Conservation (phyloP, 805 yeast species). For the Ogataea angusta region DNA sequence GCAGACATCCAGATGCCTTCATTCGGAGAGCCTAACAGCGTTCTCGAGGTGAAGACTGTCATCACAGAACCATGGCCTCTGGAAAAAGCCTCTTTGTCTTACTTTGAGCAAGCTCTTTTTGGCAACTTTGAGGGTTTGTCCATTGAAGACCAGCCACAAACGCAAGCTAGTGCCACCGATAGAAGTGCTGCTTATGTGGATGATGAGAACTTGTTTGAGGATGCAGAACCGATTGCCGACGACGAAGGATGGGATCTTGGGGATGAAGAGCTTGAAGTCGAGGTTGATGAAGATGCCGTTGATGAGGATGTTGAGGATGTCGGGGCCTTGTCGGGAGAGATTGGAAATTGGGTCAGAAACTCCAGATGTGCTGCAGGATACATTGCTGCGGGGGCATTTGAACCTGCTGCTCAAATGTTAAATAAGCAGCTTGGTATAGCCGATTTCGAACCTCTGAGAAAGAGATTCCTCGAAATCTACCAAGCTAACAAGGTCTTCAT, state of each 20-base stretch:
- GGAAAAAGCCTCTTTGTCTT: slow-evolving; percentile 65
- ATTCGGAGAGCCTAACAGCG: slow-evolving; percentile 38
- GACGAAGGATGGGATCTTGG: slow-evolving; percentile 80
- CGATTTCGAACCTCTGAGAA: slow-evolving; percentile 82
- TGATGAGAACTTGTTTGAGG: slow-evolving; percentile 41
- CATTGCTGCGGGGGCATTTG: slow-evolving; percentile 95
- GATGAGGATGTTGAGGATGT: slow-evolving; percentile 36
- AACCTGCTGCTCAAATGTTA: slow-evolving; percentile 89
- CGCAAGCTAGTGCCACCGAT: slow-evolving; percentile 5
- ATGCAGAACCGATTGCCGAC: slow-evolving; percentile 50
- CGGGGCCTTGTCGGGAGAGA: slow-evolving; percentile 50
- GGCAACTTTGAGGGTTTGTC: slow-evolving; percentile 71
- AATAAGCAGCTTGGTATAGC: slow-evolving; percentile 86
- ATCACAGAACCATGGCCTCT: slow-evolving; percentile 73
- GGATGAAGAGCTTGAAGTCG: slow-evolving; percentile 74
- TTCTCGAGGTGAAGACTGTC: slow-evolving; percentile 49
- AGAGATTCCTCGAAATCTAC: slow-evolving; percentile 80
- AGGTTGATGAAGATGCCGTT: slow-evolving; percentile 37
- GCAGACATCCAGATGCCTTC: slow-evolving; percentile 49
- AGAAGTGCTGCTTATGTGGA: slow-evolving; percentile 23
- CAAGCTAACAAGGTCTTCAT: slow-evolving; percentile 73
- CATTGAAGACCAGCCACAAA: slow-evolving; percentile 39
- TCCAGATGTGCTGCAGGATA: slow-evolving; percentile 88
- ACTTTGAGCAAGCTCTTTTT: slow-evolving; percentile 78
- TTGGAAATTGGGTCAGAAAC: slow-evolving; percentile 80